These are phyloP conservation scores for Venturia carpophila DNA, from an alignment of 2,329 filamentous ascomycete genomes.

Conservation along the genomic window DNA sequence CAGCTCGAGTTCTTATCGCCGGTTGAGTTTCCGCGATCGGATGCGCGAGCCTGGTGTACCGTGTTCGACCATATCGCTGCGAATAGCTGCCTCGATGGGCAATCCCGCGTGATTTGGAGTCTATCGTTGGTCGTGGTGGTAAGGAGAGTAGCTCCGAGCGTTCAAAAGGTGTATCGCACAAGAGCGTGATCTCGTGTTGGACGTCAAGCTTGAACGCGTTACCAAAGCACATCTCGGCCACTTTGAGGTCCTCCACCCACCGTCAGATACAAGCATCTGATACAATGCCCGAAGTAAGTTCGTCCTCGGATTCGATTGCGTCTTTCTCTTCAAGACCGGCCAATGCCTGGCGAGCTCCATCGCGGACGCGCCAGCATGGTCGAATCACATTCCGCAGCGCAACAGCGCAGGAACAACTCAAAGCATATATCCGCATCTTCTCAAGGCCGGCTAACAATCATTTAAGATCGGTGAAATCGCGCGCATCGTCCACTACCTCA, in stretches of 20 bases:
- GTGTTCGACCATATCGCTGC: background rate
- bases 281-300: background rate
- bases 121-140: background rate
- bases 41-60: background rate
- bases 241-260: background rate
- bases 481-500: conserved; percentile 77
- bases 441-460: conserved; percentile 9
- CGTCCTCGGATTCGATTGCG: too few relatives aligned
- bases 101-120: background rate
- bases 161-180: background rate
- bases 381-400: too few relatives aligned
- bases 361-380: too few relatives aligned
- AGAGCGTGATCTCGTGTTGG: conserved; percentile 2
- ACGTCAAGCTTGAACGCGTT: background rate
- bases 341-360: conserved; percentile 27
- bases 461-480: conserved; percentile 54
- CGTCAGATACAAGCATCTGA: too few relatives aligned
- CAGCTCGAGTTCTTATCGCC: background rate
- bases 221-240: background rate
- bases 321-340: background rate
- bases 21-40: background rate
- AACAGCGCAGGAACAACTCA: too few relatives aligned
- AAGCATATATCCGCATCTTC: background rate
- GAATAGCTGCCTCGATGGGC: background rate
- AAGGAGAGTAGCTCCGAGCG: background rate